Evolutionary conservation across 129 eudicot genomes (phyloP), one percentile per base, ranked within the genome.

Genomic region (Saposhnikovia divaricata): DNA sequence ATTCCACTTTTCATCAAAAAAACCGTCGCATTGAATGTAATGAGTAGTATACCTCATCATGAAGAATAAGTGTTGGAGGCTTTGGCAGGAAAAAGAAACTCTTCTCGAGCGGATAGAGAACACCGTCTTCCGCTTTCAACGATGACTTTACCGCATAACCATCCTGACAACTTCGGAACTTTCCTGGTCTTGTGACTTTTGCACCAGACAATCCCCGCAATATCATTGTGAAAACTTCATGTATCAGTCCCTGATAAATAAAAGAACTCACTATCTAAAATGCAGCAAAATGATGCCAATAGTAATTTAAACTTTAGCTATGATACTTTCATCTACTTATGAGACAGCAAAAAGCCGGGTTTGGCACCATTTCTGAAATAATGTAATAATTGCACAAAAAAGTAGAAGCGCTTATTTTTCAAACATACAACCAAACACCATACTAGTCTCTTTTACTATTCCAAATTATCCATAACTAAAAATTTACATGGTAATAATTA

Each of bases 91-190:
- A 94, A 92, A 94, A 94, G 80, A 94, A 94, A 89, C 97, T 86
- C 91, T 94, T 94, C 73, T 94, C 98, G 43, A 94, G 97, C 21
- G 98, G 97, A 87, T 91, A 94, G 16, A 94, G 85, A 78, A 94
- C 88, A 34, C 98, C 98, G 78, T 94, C 98, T 87, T 94, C 98
- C 80, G 98, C 98, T 85, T 94, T 94, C 85, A 94, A 77, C 13
- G 97, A 94, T 9, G 97, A 94, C 89, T 94, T 94, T 27, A 94
- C 98, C 78, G 97, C 97, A 85, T 91, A 91, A 61, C 98, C 98
- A 80, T 90, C 91, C 77, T 87, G 97, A 85, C 89, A 80, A 77
- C 98, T 94, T 70, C 97, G 96, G 86, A 94, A 94, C 83, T 86
- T 87, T 61, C 98, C 98, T 23, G 97, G 97, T 84, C 93, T 89